Evolutionary conservation across 169 alveolate genomes (phyloP).

Genomic region (Sarcocystis neurona): DNA sequence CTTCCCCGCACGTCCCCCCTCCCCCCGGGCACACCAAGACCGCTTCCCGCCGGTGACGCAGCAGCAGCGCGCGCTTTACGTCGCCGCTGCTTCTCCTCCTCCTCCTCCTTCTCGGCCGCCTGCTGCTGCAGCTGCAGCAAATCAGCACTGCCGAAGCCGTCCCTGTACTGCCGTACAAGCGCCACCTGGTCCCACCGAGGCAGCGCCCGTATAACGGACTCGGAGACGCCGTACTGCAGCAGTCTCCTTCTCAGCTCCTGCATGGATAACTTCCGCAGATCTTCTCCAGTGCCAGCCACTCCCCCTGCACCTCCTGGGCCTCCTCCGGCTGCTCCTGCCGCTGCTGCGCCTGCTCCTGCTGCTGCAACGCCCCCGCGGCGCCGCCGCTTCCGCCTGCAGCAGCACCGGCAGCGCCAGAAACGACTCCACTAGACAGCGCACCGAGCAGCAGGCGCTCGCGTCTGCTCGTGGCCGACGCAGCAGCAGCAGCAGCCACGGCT

Average conservation of each 20-base stretch:
- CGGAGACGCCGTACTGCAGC: conserved; percentile 81
- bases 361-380: conserved; percentile 23
- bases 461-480: background rate
- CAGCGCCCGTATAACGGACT: conserved; percentile 79
- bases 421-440: background rate
- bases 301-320: conserved; percentile 65
- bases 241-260: conserved; percentile 80
- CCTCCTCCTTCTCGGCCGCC: background rate
- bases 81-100: background rate
- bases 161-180: conserved; percentile 81
- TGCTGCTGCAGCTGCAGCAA: conserved; percentile 35
- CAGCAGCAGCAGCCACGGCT: background rate
- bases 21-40: too few species aligned
- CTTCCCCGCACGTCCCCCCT: too few species aligned
- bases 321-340: conserved; percentile 47
- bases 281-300: conserved; percentile 76
- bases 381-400: conserved; percentile 47
- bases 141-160: conserved; percentile 77
- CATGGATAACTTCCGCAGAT: conserved; percentile 85
- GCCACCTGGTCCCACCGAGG: conserved; percentile 91
- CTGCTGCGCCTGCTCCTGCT: conserved; percentile 55
- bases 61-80: background rate
- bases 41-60: too few species aligned
- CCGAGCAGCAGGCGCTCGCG: conserved; percentile 7
- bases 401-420: background rate